Evolutionary conservation across 208 protist genomes (phyloP), one percentile per base, ranked within the genome.

Genomic region (Trypanosomatidae sp.): DNA sequence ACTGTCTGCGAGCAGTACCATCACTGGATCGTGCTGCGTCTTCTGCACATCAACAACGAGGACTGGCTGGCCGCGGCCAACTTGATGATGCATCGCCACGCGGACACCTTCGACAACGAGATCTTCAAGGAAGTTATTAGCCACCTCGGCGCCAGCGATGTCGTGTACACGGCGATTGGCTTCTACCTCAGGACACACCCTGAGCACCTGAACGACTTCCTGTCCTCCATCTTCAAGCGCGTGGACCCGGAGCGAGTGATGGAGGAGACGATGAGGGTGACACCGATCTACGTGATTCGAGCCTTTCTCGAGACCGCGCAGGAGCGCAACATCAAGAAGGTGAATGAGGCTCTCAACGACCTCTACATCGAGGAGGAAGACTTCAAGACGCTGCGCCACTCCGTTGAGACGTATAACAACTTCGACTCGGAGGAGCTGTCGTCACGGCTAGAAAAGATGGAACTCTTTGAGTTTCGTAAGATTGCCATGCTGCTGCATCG

Each of bases 281-380:
- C 90, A 41, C 86, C 95, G 22, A 85, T 99, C 4, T 87, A 97
- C 53, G 79, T 99, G 2, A 96, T 99, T 80, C 99, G 98, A 71
- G 82, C 90, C n/a, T 99, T 99, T 82, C 91, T 99, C 22, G 85
- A 99, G 56, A 71, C 85, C 8, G 94, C 98, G 41, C 98, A 99
- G 81, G 76, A 96, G 44, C 82, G 87, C 66, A 98, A 99, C 76
- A 73, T 88, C 52, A 84, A 88, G 60, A 83, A 89, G 52, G 98
- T 99, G 36, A 99, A 99, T 83, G 98, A 99, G 85, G 97, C 98
- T 13, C 82, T 99, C 39, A 99, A 99, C 89, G 76, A 94, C 30
- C 74, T 99, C 12, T 99, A 99, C 82, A 98, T 99, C 44, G 97
- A 99, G 71, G 99, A 99, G 69, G 98, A 99, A 70, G 99, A 99